Conservation (phyloP, 2,329 filamentous ascomycete genomes). For the Phaeosphaeriaceae sp. region DNA sequence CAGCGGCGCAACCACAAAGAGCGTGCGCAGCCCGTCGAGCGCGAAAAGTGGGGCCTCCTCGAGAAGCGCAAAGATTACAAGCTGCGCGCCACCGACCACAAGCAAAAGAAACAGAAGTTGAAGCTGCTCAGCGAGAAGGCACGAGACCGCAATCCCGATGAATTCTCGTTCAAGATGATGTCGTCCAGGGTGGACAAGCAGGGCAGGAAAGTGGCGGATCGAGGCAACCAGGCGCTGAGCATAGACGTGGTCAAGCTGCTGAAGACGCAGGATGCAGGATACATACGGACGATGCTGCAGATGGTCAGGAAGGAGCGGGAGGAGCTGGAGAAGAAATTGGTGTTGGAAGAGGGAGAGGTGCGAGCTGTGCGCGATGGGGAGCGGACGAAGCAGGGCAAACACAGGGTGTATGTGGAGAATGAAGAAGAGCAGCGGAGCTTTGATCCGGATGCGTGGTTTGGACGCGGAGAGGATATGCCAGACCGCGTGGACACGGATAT, state of each 20-base stretch:
- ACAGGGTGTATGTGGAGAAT: constrained; percentile 51
- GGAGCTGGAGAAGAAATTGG: constrained; percentile 52
- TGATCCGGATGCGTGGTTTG: constrained; percentile 50
- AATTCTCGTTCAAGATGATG: constrained; percentile 71
- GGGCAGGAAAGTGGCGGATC: constrained; percentile 50
- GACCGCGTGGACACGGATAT: constrained; percentile 36
- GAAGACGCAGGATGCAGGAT: constrained; percentile 71
- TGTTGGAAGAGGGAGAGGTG: constrained; percentile 47
- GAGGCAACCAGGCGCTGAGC: constrained; percentile 57
- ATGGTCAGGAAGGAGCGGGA: constrained; percentile 61
- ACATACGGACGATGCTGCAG: constrained; percentile 65
- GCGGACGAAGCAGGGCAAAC: constrained; percentile 29
- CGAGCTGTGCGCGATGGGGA: constrained; percentile 47
- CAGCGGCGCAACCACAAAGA: constrained; percentile 87
- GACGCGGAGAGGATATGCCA: constrained; percentile 35
- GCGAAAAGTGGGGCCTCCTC: constrained; percentile 85
- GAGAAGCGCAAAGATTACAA: constrained; percentile 92
- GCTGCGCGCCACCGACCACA: constrained; percentile 69
- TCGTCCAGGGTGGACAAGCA: constrained; percentile 57
- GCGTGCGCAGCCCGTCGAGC: constrained; percentile 84
- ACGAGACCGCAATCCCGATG: constrained; percentile 68
- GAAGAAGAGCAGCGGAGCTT: constrained; percentile 52
- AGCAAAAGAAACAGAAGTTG: constrained; percentile 66
- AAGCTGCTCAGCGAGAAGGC: constrained; percentile 66
- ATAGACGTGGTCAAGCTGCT: constrained; percentile 67